Conservation (phyloP, 805 yeast species). For the Monosporozyma solicola region DNA sequence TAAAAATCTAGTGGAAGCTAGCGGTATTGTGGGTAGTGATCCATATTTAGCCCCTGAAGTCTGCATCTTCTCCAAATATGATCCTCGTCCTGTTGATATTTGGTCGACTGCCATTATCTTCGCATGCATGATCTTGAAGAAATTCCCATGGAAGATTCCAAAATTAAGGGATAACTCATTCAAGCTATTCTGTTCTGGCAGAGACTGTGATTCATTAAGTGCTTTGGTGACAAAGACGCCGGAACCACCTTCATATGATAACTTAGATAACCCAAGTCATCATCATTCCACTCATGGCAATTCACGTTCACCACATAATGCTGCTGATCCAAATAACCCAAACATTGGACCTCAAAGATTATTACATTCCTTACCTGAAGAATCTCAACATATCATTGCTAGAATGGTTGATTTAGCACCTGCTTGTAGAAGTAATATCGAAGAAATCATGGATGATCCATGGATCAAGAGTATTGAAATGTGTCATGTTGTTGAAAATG, state of each 20-base stretch:
- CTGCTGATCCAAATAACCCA: slow-evolving; percentile 47
- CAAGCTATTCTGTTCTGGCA: slow-evolving; percentile 70
- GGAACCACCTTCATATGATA: slow-evolving; percentile 34
- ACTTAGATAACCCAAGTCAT: slow-evolving; percentile 1
- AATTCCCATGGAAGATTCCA: slow-evolving; percentile 94
- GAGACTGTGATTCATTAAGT: slow-evolving; percentile 57
- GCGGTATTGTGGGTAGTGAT: slow-evolving; percentile 82
- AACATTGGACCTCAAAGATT: slow-evolving; percentile 65
- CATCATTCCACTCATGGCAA: slow-evolving; percentile 3
- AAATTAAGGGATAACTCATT: slow-evolving; percentile 72
- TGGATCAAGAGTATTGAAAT: slow-evolving; percentile 58
- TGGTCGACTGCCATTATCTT: slow-evolving; percentile 90
- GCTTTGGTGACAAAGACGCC: slow-evolving; percentile 51
- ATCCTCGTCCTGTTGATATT: slow-evolving; percentile 87
- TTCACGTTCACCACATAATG: slow-evolving; percentile 18
- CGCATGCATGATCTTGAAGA: slow-evolving; percentile 84
- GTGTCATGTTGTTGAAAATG: slow-evolving; percentile 47
- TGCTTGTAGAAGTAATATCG: slow-evolving; percentile 74
- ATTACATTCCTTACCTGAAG: slow-evolving; percentile 60
- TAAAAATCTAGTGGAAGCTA: slow-evolving; percentile 61
- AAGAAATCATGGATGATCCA: slow-evolving; percentile 63
- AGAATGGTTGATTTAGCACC: slow-evolving; percentile 81
- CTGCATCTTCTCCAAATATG: slow-evolving; percentile 70
- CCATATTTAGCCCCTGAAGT: slow-evolving; percentile 92
- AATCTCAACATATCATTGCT: slow-evolving; percentile 56